Evolutionary conservation across 2,329 filamentous ascomycete genomes (phyloP).

Genomic region (Monilinia polystroma): DNA sequence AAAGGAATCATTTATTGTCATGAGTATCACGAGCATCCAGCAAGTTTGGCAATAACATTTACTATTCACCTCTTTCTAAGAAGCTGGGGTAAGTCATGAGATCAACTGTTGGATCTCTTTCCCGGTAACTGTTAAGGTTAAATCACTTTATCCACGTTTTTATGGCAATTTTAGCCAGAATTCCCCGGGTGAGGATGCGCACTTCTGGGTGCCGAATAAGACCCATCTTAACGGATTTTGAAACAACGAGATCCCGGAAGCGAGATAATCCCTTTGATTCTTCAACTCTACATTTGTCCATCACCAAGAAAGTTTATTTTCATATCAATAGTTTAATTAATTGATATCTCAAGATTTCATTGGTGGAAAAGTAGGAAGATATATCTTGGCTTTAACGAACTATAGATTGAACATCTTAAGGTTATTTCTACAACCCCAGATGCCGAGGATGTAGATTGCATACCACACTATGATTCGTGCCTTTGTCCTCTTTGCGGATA

Average conservation of each 20-base stretch:
- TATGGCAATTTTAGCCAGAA: slow-evolving; percentile 18
- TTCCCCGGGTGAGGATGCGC: background rate
- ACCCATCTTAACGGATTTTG: background rate
- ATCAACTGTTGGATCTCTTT: background rate
- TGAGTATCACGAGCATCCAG: background rate
- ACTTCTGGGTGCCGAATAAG: background rate
- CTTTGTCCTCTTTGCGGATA: background rate
- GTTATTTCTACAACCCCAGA: too few species aligned
- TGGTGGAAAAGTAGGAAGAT: slow-evolving; percentile 9
- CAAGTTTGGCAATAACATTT: background rate
- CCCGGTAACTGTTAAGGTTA: background rate
- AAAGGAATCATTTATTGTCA: slow-evolving; percentile 6
- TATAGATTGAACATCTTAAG: too few species aligned
- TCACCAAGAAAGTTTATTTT: background rate
- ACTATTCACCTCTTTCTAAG: background rate
- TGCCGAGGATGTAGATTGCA: background rate
- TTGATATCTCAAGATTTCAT: background rate
- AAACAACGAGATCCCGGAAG: background rate
- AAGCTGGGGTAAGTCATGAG: slow-evolving; percentile 23
- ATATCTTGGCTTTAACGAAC: slow-evolving; percentile 5
- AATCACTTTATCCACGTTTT: slow-evolving; percentile 19
- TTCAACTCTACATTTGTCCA: background rate
- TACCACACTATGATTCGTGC: background rate
- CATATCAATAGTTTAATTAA: background rate
- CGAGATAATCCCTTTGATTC: background rate